Conservation (phyloP, 1,284 basidiomycete genomes). For the Jaminaea rosea region DNA sequence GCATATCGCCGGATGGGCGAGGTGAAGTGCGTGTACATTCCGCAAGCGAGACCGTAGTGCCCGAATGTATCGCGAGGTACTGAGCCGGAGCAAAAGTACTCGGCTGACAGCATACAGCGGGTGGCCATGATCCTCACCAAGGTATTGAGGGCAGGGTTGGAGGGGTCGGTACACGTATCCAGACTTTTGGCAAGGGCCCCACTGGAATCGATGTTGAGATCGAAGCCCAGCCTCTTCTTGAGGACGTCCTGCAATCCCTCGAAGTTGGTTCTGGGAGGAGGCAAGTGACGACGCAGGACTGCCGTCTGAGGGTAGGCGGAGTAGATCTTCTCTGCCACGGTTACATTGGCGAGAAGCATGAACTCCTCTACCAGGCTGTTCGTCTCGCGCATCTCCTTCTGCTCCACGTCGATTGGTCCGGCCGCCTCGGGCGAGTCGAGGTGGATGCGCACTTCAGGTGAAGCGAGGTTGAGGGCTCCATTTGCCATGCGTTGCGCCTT, state of each 20-base stretch:
- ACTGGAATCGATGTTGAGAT: slow-evolving; percentile 84
- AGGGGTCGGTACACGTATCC: slow-evolving; percentile 64
- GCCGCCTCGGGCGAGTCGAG: slow-evolving; percentile 70
- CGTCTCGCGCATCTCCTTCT: slow-evolving; percentile 84
- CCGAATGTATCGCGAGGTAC: slow-evolving; percentile 85
- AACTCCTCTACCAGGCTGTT: slow-evolving; percentile 98
- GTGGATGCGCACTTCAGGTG: slow-evolving; percentile 91
- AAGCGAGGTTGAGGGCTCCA: slow-evolving; percentile 91
- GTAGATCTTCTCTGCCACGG: slow-evolving; percentile 82
- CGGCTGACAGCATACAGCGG: slow-evolving; percentile 93
- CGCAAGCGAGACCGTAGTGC: slow-evolving; percentile 90
- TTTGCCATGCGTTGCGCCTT: slow-evolving; percentile 79
- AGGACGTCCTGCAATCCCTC: slow-evolving; percentile 92
- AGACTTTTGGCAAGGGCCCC: slow-evolving; percentile 80
- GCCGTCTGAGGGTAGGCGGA: slow-evolving; percentile 92
- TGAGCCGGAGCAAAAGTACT: slow-evolving; percentile 94
- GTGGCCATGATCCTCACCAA: slow-evolving; percentile 98
- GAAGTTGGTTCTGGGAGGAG: slow-evolving; percentile 73
- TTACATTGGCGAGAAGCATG: slow-evolving; percentile 95
- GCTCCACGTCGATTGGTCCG: slow-evolving; percentile 94
- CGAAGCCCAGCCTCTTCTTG: slow-evolving; percentile 71
- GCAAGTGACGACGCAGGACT: slow-evolving; percentile 83
- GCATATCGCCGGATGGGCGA: slow-evolving; percentile 28
- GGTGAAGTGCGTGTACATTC: slow-evolving; percentile 98
- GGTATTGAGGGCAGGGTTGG: slow-evolving; percentile 71